phyloP scores from a whole-genome alignment of 2,329 filamentous ascomycete species.

The Bretziella fagacearum region DNA sequence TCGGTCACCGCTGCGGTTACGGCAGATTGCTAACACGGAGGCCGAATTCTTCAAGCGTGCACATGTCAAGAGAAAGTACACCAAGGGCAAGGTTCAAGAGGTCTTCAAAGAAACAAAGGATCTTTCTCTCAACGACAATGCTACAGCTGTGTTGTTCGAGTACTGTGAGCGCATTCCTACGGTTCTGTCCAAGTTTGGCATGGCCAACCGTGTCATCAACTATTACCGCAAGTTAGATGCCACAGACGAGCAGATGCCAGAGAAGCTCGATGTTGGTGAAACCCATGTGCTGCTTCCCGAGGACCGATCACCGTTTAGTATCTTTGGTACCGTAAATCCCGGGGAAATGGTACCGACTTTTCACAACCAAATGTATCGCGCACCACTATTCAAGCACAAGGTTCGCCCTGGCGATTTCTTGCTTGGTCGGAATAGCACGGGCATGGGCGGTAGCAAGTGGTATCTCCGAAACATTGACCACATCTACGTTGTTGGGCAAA shows the following conservation, averaged over 20 bases:
- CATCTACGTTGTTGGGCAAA: constrained; percentile 78
- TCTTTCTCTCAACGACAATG: constrained; percentile 75
- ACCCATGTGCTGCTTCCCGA: constrained; percentile 75
- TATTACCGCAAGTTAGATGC: constrained; percentile 75
- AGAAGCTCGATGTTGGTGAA: constrained; percentile 76
- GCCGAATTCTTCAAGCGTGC: constrained; percentile 58
- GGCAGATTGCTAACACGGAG: constrained; percentile 45
- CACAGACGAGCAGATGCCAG: constrained; percentile 55
- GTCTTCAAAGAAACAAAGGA: constrained; percentile 69
- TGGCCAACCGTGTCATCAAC: constrained; percentile 92
- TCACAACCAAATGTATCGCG: constrained; percentile 89
- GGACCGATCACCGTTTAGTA: constrained; percentile 87
- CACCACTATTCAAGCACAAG: constrained; percentile 79
- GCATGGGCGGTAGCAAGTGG: constrained; percentile 59
- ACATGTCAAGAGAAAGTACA: constrained; percentile 61
- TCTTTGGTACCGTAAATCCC: constrained; percentile 83
- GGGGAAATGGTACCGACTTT: constrained; percentile 82
- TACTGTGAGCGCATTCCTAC: constrained; percentile 90
- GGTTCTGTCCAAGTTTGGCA: constrained; percentile 88
- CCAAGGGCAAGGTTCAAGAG: constrained; percentile 63
- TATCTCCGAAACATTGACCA: constrained; percentile 82
- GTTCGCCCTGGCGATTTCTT: constrained; percentile 70
- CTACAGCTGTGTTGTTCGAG: constrained; percentile 72
- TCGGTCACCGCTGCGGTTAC: constrained; percentile 59
- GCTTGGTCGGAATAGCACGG: constrained; percentile 65